Conservation (phyloP, 2,329 filamentous ascomycete species). For the Verticillium longisporum region DNA sequence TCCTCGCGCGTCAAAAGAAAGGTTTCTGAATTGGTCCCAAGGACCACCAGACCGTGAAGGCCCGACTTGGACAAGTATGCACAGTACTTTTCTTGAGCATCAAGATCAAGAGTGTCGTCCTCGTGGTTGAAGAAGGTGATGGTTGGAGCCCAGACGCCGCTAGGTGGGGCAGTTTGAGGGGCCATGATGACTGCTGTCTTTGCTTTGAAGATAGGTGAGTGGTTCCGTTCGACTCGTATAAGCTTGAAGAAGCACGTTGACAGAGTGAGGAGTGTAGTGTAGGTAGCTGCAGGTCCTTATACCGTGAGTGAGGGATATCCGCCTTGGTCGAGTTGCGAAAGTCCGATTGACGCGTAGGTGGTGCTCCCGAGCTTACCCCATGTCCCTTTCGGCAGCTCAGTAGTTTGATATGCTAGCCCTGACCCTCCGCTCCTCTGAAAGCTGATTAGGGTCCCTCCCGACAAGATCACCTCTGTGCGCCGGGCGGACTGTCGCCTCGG, state of each 20-base stretch:
- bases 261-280: neutral
- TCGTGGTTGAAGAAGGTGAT: constrained; percentile 46
- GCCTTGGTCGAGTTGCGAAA: neutral
- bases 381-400: neutral
- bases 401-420: no score
- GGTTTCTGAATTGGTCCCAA: constrained; percentile 50
- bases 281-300: neutral
- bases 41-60: constrained; percentile 43
- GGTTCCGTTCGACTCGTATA: neutral
- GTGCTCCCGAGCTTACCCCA: neutral
- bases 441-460: neutral
- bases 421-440: no score
- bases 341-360: neutral
- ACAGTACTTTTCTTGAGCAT: constrained; percentile 43
- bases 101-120: constrained; percentile 40
- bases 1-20: constrained; percentile 54
- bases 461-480: neutral
- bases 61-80: constrained; percentile 41
- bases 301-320: neutral
- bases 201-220: neutral
- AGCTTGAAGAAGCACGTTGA: no score
- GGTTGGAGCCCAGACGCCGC: constrained; percentile 43
- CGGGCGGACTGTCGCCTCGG: neutral
- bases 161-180: constrained; percentile 12
- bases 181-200: neutral